Percentiles rank a stretch among this genome's conserved stretches.
Evolutionary conservation across 805 yeast species (phyloP).

Genomic region (Vanderwaltozyma verrucispora): DNA sequence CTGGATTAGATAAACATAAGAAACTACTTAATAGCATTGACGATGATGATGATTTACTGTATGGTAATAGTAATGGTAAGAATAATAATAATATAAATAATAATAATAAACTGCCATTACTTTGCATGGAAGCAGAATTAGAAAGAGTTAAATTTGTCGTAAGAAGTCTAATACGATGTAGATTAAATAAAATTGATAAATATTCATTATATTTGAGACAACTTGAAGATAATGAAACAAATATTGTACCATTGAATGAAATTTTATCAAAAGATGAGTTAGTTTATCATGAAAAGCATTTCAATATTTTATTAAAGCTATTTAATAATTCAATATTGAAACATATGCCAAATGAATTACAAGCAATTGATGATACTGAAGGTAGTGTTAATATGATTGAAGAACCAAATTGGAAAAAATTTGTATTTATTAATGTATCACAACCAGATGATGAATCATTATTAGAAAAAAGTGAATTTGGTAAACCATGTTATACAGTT

Average conservation of each 20-base stretch:
- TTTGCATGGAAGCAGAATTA: constrained; percentile 84
- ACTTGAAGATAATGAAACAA: constrained; percentile 22
- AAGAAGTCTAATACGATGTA: constrained; percentile 69
- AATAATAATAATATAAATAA: constrained; percentile 6
- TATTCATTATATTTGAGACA: constrained; percentile 50
- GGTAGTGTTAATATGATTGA: constrained; percentile 68
- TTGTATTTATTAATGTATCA: constrained; percentile 52
- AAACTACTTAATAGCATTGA: no score
- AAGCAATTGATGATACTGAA: constrained; percentile 63
- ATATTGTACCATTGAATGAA: constrained; percentile 12
- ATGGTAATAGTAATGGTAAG: constrained; percentile 1
- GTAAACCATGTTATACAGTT: constrained; percentile 29
- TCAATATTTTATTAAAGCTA: constrained; percentile 49
- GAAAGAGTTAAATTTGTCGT: constrained; percentile 77
- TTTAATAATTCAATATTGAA: constrained; percentile 59
- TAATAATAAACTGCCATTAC: constrained; percentile 53
- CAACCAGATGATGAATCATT: constrained; percentile 11
- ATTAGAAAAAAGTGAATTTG: constrained; percentile 35
- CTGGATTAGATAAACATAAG: no score
- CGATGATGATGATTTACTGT: neutral
- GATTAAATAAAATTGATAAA: constrained; percentile 67
- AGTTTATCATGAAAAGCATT: constrained; percentile 58
- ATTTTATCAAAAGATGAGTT: constrained; percentile 49
- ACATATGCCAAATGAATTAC: constrained; percentile 57
- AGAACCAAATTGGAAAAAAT: constrained; percentile 61